A percentile compares a stretch with the other conserved stretches of the same genome.
Evolutionary conservation across 306 rosid species (phyloP).

Genomic region (Gastrolobium villosum): DNA sequence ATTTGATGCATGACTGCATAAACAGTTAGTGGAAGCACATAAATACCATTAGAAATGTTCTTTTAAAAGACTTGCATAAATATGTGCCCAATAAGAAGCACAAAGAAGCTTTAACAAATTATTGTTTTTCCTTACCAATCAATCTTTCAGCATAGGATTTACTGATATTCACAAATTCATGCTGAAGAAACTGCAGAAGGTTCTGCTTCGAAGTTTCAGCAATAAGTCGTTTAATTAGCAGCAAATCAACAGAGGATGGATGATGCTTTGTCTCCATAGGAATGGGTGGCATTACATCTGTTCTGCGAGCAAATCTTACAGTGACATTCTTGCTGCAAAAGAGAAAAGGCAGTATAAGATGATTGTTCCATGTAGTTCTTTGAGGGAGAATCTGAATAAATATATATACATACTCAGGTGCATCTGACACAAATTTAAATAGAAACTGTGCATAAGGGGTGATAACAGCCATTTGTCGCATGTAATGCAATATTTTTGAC

Average conservation of each 20-base stretch:
- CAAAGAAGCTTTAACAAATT: constrained; percentile 21
- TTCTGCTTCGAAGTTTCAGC: constrained; percentile 86
- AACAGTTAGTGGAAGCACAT: constrained; percentile 9
- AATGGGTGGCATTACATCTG: constrained; percentile 96
- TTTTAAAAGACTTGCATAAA: constrained; percentile 6
- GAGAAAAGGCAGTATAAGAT: constrained; percentile 41
- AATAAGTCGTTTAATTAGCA: constrained; percentile 88
- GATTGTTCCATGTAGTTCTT: constrained; percentile 26
- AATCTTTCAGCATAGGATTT: constrained; percentile 89
- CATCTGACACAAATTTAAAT: constrained; percentile 84
- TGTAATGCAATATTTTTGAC: constrained; percentile 95
- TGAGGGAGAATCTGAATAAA: constrained; percentile 40
- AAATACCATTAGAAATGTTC: background rate
- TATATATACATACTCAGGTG: constrained; percentile 74
- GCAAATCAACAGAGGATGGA: constrained; percentile 92
- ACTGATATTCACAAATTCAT: constrained; percentile 87
- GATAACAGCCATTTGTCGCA: constrained; percentile 84
- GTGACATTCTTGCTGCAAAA: constrained; percentile 85
- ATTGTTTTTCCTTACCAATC: constrained; percentile 67
- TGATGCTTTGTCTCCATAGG: constrained; percentile 97
- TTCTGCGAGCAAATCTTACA: constrained; percentile 89
- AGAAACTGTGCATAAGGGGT: constrained; percentile 71
- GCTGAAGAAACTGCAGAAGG: constrained; percentile 95
- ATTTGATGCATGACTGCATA: constrained; percentile 9
- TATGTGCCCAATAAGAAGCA: constrained; percentile 23